Evolutionary conservation across 495 filamentous ascomycete species (phyloP), one percentile per base, ranked within the genome.

Genomic region (Penicillium verhagenii): DNA sequence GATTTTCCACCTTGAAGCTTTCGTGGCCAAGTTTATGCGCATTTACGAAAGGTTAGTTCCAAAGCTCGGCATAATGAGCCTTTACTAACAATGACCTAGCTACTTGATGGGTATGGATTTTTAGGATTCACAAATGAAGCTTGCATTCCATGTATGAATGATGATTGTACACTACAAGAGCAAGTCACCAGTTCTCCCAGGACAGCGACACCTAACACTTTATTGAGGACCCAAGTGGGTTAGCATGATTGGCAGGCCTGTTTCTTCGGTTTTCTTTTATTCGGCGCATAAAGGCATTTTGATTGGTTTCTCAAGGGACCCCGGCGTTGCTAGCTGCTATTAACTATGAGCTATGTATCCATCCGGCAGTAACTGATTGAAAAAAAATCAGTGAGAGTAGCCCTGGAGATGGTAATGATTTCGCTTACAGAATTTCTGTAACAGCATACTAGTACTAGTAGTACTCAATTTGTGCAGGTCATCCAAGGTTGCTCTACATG

Each of bases 11-110:
- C 80, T 98, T 0, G 94, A 98, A 75, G 94, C 94, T 20, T 98
- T 97, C 73, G 93, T 98, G 29, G 93, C 95, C 25, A 96, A 96
- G 75, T 93, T 96, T 68, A 97, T 98, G 91, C 82, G 93, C 59
- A 86, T 98, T 49, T 82, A 93, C 50, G 94, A 98, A 77, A 83
- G 83, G 83, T 86, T 65, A 47, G 77, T 59, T 42, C 10, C 28
- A 11, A 13, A 16, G 29, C 23, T 18, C 20, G 6, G 20, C 19
- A 24, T 25, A 13, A 7, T 28, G 20, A 21, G 53, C 11, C 11
- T 8, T 44, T 37, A 44, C 66, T 75, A 56, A 74, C 62, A 29
- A 2, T 14, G 7, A 14, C 24, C 9, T 50, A 92, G 90, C 66
- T 90, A 90, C 68, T 70, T 93, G 31, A 96, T 96, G 91, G 90